These are phyloP conservation scores for Cercospora sesami DNA, from an alignment of 2,329 filamentous ascomycete genomes.

Conservation along the genomic window DNA sequence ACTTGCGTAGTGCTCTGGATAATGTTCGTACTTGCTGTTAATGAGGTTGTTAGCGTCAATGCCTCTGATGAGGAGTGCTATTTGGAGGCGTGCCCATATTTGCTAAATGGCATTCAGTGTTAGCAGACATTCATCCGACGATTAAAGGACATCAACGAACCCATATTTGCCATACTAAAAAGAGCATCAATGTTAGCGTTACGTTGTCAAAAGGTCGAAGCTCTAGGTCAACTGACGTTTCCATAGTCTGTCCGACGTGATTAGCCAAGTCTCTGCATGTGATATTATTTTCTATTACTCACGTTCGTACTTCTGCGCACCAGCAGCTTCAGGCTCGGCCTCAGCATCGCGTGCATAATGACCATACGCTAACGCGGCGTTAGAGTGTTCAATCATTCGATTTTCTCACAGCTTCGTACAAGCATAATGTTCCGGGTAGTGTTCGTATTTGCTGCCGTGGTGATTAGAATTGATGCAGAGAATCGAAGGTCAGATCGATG, in stretches of 20 bases:
- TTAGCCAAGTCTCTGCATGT: not conserved
- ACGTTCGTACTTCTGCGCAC: not conserved
- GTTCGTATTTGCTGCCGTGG: not conserved
- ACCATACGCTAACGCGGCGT: not conserved
- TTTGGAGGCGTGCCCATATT: not conserved
- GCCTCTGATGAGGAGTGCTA: too few species aligned
- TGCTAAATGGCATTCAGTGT: not conserved
- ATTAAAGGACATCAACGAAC: not conserved
- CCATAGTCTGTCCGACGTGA: not conserved
- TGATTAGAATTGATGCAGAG: not conserved
- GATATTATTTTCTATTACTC: not conserved
- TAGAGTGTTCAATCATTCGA: not conserved
- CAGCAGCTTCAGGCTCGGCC: too few species aligned
- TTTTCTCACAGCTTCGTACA: not conserved
- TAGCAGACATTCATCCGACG: not conserved
- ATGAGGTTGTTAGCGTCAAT: too few species aligned
- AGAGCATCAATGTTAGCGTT: not conserved
- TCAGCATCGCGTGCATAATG: not conserved
- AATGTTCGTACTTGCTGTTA: too few species aligned
- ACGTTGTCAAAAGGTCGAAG: not conserved
- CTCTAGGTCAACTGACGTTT: not conserved
- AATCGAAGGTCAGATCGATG: not conserved
- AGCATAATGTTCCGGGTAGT: conserved; percentile 16
- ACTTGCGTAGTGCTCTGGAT: not conserved
- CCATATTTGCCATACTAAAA: not conserved